These are phyloP conservation scores for Aspergillus olivimuriae DNA, from an alignment of 495 filamentous ascomycete species.

Conservation along the genomic window DNA sequence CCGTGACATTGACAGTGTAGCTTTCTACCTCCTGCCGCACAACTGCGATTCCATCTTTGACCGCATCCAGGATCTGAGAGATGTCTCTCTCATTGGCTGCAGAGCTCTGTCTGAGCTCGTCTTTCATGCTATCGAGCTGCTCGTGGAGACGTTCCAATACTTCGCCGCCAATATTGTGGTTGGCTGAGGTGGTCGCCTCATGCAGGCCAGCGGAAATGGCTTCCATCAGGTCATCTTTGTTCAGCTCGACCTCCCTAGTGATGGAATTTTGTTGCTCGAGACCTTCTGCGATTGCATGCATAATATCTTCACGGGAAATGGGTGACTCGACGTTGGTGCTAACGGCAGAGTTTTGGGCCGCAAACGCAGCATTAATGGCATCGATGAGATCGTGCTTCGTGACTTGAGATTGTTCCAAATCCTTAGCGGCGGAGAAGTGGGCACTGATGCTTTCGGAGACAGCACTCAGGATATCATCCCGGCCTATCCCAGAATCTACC, in stretches of 20 bases:
- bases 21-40: constrained; percentile 73
- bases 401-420: constrained; percentile 32
- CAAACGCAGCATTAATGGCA: constrained; percentile 51
- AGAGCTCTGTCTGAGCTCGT: constrained; percentile 68
- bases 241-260: constrained; percentile 53
- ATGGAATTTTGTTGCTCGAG: constrained; percentile 43
- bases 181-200: constrained; percentile 43
- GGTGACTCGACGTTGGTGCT: constrained; percentile 18
- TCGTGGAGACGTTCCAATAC: constrained; percentile 69
- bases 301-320: constrained; percentile 47
- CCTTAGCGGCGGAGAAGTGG: constrained; percentile 33
- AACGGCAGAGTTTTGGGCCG: constrained; percentile 36
- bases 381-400: constrained; percentile 45
- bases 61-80: constrained; percentile 74
- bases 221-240: constrained; percentile 58
- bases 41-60: constrained; percentile 77
- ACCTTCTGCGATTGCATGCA: constrained; percentile 53
- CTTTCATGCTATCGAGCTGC: constrained; percentile 65
- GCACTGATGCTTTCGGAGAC: constrained; percentile 38
- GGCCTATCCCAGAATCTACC: constrained; percentile 37
- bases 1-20: constrained; percentile 65
- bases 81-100: constrained; percentile 69
- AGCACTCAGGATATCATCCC: constrained; percentile 40
- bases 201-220: constrained; percentile 56
- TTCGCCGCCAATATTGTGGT: constrained; percentile 51